Percentiles rank a stretch among this genome's conserved stretches.
phyloP scores from a whole-genome alignment of 1,284 basidiomycete genomes.

The Clitocybe nebularis region DNA sequence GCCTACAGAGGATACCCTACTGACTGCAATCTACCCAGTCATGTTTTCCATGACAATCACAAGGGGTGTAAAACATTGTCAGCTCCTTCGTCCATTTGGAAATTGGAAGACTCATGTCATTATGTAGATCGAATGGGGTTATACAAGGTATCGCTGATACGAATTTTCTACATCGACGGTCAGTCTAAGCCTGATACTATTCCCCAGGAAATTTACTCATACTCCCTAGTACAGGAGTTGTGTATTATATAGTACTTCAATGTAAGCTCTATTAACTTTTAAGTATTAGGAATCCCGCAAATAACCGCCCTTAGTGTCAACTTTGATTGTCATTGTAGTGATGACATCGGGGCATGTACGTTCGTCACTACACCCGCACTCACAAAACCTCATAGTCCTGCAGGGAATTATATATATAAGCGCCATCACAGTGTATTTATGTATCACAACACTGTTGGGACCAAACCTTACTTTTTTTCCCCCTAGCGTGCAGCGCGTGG shows the following conservation, averaged over 20 bases:
- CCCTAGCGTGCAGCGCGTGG: background rate
- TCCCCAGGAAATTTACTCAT: background rate
- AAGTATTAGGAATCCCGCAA: too few relatives aligned
- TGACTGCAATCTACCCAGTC: background rate
- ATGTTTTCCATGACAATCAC: conserved; percentile 1
- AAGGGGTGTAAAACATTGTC: conserved; percentile 1
- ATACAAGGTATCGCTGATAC: background rate
- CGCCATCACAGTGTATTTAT: too few relatives aligned
- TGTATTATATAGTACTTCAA: conserved; percentile 2
- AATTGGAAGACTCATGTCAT: background rate
- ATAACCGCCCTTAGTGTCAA: too few relatives aligned
- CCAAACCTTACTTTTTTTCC: background rate
- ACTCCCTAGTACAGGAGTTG: background rate
- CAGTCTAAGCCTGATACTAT: background rate
- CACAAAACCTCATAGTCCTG: too few relatives aligned
- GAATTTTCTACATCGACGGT: background rate
- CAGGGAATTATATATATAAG: too few relatives aligned
- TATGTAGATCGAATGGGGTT: background rate
- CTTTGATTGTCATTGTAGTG: too few relatives aligned
- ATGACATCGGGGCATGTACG: too few relatives aligned
- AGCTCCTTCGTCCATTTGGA: background rate
- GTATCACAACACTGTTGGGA: too few relatives aligned
- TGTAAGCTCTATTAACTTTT: too few relatives aligned
- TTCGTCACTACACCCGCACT: too few relatives aligned
- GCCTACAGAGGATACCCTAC: background rate